Conservation (phyloP, 1,284 basidiomycete genomes). For the Trametes hirsuta region DNA sequence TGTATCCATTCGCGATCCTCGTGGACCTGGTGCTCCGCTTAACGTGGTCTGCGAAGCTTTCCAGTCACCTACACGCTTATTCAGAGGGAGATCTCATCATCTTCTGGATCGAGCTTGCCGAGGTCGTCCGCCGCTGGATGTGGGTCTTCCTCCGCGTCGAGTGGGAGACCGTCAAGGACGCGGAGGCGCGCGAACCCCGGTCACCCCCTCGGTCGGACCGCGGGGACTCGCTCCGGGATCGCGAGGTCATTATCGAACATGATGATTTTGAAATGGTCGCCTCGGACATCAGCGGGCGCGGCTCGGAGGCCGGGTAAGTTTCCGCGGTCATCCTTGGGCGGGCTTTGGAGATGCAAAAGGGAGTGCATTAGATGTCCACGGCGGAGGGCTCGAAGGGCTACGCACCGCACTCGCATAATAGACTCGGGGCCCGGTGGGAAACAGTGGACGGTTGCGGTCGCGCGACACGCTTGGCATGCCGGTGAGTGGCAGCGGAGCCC, state of each 20-base stretch:
- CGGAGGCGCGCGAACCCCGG: slow-evolving; percentile 23
- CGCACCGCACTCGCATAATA: neutral
- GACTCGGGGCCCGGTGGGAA: slow-evolving; percentile 16
- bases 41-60: slow-evolving; percentile 94
- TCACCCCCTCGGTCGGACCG: slow-evolving; percentile 19
- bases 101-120: slow-evolving; percentile 90
- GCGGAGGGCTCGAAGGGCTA: too few species aligned
- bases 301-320: slow-evolving; percentile 15
- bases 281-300: slow-evolving; percentile 15
- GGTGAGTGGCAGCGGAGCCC: slow-evolving; percentile 13
- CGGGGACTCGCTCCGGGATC: slow-evolving; percentile 19
- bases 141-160: slow-evolving; percentile 98
- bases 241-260: slow-evolving; percentile 23
- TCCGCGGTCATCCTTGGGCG: neutral
- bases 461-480: slow-evolving; percentile 18
- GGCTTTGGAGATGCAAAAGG: neutral
- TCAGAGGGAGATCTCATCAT: slow-evolving; percentile 84
- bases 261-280: slow-evolving; percentile 35
- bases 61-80: slow-evolving; percentile 84
- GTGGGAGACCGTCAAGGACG: slow-evolving; percentile 83
- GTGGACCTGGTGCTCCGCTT: slow-evolving; percentile 91
- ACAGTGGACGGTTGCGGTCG: slow-evolving; percentile 11
- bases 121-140: slow-evolving; percentile 89
- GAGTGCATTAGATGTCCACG: neutral
- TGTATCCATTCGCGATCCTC: slow-evolving; percentile 87